Percentiles rank a stretch among this genome's conserved stretches.
These are phyloP conservation scores for Dujonia santamariae DNA, from an alignment of 1,139 yeast genomes.

Conservation along the genomic window DNA sequence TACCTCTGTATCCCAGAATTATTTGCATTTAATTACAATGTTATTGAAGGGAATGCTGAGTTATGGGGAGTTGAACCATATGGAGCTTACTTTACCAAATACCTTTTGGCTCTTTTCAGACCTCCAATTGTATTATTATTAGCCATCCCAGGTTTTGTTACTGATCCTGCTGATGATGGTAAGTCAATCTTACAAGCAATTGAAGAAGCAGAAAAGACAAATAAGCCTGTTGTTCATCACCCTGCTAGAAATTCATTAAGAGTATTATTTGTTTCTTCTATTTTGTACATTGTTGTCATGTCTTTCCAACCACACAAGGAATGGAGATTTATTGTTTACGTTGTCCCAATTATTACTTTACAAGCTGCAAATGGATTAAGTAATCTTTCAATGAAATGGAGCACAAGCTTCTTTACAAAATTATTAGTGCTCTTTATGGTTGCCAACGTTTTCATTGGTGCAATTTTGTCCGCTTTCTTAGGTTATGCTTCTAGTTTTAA, in stretches of 20 bases:
- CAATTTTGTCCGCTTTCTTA: conserved; percentile 46
- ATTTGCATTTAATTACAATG: conserved; percentile 68
- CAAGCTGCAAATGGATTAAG: conserved; percentile 66
- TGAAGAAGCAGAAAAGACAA: conserved; percentile 19
- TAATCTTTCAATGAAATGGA: conserved; percentile 32
- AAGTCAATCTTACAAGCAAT: conserved; percentile 7
- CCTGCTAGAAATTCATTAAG: conserved; percentile 38
- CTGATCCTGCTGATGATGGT: conserved; percentile 37
- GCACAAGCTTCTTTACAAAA: conserved; percentile 24
- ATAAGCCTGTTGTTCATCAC: conserved; percentile 24
- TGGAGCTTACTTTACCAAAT: conserved; percentile 55
- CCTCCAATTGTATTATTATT: conserved; percentile 62
- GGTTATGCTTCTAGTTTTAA: conserved; percentile 67
- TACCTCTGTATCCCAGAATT: conserved; percentile 63
- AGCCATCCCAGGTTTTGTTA: conserved; percentile 36
- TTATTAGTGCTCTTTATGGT: conserved; percentile 26
- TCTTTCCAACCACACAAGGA: conserved; percentile 91
- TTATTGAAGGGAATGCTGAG: conserved; percentile 64
- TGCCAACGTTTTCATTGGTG: conserved; percentile 28
- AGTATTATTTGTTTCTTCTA: conserved; percentile 37
- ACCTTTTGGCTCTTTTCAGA: conserved; percentile 48
- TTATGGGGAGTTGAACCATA: conserved; percentile 88
- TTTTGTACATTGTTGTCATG: conserved; percentile 55
- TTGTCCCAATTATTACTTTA: conserved; percentile 65
- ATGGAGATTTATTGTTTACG: conserved; percentile 84